Percentiles rank a stretch among this genome's conserved stretches.
Conservation (phyloP, 192 early-diverging fungal genomes). For the Coemansia reversa region DNA sequence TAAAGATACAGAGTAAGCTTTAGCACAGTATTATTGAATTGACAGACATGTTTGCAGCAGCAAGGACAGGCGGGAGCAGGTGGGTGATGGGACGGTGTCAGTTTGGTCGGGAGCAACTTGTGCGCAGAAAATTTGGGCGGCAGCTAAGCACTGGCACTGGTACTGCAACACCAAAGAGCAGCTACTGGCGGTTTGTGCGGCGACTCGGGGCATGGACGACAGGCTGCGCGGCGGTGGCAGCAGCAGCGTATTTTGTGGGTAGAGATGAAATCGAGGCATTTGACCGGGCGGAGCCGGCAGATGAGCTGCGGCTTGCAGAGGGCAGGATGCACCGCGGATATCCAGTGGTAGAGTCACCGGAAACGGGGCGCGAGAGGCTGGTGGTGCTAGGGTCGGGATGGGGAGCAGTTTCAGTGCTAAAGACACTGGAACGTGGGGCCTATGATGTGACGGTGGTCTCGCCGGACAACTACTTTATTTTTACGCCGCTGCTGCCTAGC, state of each 20-base stretch:
- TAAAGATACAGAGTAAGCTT: background rate
- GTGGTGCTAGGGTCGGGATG: slow-evolving; percentile 55
- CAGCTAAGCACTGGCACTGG: background rate
- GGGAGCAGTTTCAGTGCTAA: slow-evolving; percentile 61
- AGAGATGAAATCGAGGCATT: slow-evolving; percentile 46
- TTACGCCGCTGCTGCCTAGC: slow-evolving; percentile 69
- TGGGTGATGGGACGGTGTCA: too few species aligned
- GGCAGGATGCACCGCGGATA: slow-evolving; percentile 17
- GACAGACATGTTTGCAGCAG: slow-evolving; percentile 1
- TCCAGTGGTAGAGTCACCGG: slow-evolving; percentile 26
- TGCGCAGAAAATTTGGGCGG: background rate
- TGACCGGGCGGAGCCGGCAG: slow-evolving; percentile 37
- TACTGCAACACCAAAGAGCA: background rate
- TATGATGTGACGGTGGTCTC: slow-evolving; percentile 77
- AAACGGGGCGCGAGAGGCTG: slow-evolving; percentile 38
- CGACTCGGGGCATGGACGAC: slow-evolving; percentile 23
- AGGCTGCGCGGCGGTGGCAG: slow-evolving; percentile 16
- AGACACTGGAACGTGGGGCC: slow-evolving; percentile 66
- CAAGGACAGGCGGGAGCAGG: background rate
- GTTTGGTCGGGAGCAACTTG: background rate
- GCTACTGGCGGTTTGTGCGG: slow-evolving; percentile 23
- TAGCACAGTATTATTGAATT: background rate
- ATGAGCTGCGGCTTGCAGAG: slow-evolving; percentile 24
- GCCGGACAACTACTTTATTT: slow-evolving; percentile 90
- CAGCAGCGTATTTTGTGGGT: slow-evolving; percentile 21